Conservation (phyloP, 1,139 yeast species). For the Protomyces pachydermus region DNA sequence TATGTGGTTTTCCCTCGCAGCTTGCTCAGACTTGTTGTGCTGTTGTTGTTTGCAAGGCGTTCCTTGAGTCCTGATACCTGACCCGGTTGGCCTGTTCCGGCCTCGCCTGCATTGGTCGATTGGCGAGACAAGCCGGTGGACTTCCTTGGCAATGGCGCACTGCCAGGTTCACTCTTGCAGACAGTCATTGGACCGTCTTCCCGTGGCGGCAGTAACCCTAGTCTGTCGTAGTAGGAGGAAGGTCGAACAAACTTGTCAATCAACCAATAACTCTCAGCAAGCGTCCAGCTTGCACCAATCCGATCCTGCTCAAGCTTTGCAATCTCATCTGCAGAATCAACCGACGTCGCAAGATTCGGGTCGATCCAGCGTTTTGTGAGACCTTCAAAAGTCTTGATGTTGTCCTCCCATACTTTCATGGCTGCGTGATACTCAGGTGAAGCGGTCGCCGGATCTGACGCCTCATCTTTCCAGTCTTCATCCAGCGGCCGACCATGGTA, state of each 20-base stretch:
- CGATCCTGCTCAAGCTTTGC: background rate
- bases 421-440: constrained; percentile 7
- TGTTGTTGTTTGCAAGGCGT: background rate
- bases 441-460: constrained; percentile 3
- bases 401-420: constrained; percentile 8
- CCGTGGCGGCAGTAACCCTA: constrained; percentile 10
- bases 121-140: background rate
- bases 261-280: constrained; percentile 18
- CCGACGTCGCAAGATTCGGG: constrained; percentile 1
- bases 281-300: constrained; percentile 1
- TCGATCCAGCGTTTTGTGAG: constrained; percentile 15
- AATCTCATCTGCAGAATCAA: background rate
- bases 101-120: background rate
- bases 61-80: background rate
- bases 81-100: background rate
- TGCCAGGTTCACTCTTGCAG: background rate
- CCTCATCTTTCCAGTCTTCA: constrained; percentile 10
- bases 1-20: background rate
- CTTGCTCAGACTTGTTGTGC: background rate
- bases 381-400: constrained; percentile 2
- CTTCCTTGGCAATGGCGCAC: background rate
- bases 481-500: constrained; percentile 3
- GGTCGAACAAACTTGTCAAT: constrained; percentile 21
- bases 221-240: constrained; percentile 12
- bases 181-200: constrained; percentile 9